Evolutionary conservation across 306 rosid genomes (phyloP).

Genomic region (Mimosa bimucronata): DNA sequence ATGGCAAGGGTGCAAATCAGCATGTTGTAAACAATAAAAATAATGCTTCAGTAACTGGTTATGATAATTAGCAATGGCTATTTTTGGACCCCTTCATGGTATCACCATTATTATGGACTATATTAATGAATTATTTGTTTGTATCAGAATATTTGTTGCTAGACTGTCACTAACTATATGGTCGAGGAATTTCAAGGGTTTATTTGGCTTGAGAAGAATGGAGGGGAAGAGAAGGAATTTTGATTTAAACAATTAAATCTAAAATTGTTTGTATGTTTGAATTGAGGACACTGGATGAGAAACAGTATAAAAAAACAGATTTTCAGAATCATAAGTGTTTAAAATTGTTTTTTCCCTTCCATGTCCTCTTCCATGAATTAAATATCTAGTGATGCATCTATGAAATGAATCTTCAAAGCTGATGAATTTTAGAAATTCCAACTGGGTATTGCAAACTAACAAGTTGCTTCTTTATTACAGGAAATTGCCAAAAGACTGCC

Average conservation of each 20-base stretch:
- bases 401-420: background rate
- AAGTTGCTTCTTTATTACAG: constrained; percentile 33
- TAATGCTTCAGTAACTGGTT: background rate
- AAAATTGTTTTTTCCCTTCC: background rate
- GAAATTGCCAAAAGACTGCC: constrained; percentile 62
- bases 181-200: background rate
- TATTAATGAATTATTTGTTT: background rate
- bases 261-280: background rate
- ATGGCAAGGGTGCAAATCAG: constrained; percentile 31
- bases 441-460: constrained; percentile 17
- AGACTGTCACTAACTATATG: background rate
- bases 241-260: background rate
- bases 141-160: background rate
- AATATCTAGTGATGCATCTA: background rate
- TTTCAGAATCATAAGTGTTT: background rate
- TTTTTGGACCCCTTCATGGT: constrained; percentile 9
- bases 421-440: constrained; percentile 10
- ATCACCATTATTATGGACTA: constrained; percentile 2
- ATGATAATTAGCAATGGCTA: background rate
- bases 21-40: constrained; percentile 20
- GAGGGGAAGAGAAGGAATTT: background rate
- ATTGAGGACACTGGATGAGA: background rate
- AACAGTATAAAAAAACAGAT: background rate
- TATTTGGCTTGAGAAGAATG: background rate
- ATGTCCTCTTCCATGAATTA: background rate